Base-by-base conservation (phyloP, 306 rosid species). In the Castanospermum australe region DNA sequence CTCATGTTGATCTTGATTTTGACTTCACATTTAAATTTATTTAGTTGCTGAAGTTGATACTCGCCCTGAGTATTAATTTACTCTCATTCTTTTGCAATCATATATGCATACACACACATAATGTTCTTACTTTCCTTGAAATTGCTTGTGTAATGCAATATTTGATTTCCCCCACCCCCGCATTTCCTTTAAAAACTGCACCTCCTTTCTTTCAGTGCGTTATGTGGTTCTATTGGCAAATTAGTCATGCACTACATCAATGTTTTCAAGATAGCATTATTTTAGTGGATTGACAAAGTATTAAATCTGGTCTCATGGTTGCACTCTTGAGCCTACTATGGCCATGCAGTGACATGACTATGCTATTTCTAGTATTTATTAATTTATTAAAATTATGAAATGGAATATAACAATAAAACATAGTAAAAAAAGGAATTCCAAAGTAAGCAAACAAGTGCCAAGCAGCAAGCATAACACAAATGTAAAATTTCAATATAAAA, bases 1-100 rank as follows among this genome's bases (percentile, higher is more conserved):
- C 54, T 60, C 51, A 45, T 10, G 59, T 75, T 38, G 65, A 56
- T 25, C 24, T 48, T 57, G 18, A 73, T 82, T 12, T 77, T 30
- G 68, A 62, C 44, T 68, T 62, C 41, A 48, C 41, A 13, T 62
- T n/a, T n/a, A 63, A 22, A 51, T 52, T 41, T 51, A 45, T 39
- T 18, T 62, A 2, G 68, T 35, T 35, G 36, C 42, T 78, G 39
- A 35, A 35, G 39, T 35, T 35, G 39, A 35, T 35, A 35, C 39
- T 35, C 6, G 39, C 4, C 6, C 39, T 35, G 39, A 35, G 39
- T 7, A 35, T n/a, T 63, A 54, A 54, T 76, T 75, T 63, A 8
- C 41, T 84, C 54, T 33, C 70, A 35, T 42, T 67, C 12, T 32
- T 21, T 55, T 64, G 55, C 25, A 32, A 10, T 55, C 21, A 45